Evolutionary conservation across 164 flowering plant genomes (phyloP).

Genomic region (Paratinospora sagittata): DNA sequence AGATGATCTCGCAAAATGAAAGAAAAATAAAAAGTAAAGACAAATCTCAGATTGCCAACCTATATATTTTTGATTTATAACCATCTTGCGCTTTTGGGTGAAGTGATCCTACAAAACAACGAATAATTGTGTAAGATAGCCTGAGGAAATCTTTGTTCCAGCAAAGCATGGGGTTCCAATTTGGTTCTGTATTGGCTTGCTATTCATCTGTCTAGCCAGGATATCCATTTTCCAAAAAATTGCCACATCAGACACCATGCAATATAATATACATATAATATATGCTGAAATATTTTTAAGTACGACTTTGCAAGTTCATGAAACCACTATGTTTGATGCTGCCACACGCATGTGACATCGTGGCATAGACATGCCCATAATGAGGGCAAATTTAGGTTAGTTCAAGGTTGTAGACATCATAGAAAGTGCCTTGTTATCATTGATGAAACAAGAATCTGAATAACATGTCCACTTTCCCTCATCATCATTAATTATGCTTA

Average conservation of each 20-base stretch:
- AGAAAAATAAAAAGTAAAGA: constrained; percentile 7
- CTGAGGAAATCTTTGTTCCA: no score
- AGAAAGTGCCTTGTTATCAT: no score
- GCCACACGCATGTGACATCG: no score
- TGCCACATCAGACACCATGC: not conserved
- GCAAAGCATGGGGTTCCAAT: no score
- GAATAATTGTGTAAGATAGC: not conserved
- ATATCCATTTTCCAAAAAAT: not conserved
- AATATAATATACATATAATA: not conserved
- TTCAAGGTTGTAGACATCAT: no score
- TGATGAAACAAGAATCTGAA: no score
- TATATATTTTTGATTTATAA: constrained; percentile 63
- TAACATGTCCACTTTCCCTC: no score
- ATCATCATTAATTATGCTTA: no score
- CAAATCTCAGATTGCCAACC: constrained; percentile 27
- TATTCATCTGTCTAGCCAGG: not conserved
- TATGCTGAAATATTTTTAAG: not conserved
- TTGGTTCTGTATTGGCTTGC: not conserved
- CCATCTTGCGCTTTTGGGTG: constrained; percentile 43
- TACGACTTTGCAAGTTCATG: no score
- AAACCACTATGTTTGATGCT: no score
- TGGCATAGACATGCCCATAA: no score
- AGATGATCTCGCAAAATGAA: not conserved
- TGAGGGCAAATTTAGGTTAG: no score
- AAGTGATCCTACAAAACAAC: constrained; percentile 56